These are phyloP conservation scores for Babesia sp. DNA, from an alignment of 169 alveolate genomes.

Conservation along the genomic window DNA sequence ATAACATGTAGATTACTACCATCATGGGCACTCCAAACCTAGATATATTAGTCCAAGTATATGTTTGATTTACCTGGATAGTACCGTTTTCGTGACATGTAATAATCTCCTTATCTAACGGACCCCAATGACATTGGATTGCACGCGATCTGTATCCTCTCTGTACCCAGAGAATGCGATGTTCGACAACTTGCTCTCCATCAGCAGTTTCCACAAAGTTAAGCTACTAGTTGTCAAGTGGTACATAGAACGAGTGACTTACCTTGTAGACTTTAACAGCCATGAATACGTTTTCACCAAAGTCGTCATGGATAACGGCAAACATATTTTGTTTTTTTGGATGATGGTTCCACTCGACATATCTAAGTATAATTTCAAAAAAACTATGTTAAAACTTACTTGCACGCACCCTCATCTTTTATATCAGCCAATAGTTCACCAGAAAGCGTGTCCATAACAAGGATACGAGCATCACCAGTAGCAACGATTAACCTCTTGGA, in stretches of 20 bases:
- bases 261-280: constrained; percentile 80
- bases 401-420: constrained; percentile 80
- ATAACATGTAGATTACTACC: constrained; percentile 74
- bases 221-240: constrained; percentile 7
- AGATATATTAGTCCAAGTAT: not conserved
- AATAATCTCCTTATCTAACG: constrained; percentile 83
- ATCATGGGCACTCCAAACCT: constrained; percentile 79
- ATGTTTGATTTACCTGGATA: constrained; percentile 55
- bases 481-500: constrained; percentile 81
- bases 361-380: constrained; percentile 63
- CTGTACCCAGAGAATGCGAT: constrained; percentile 62
- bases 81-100: constrained; percentile 88
- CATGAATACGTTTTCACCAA: constrained; percentile 72
- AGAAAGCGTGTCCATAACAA: constrained; percentile 79
- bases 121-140: constrained; percentile 87
- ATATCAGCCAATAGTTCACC: constrained; percentile 78
- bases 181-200: constrained; percentile 36
- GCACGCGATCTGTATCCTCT: constrained; percentile 72
- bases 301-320: constrained; percentile 83
- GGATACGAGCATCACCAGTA: constrained; percentile 84
- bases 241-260: constrained; percentile 3
- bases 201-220: constrained; percentile 46
- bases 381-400: constrained; percentile 68
- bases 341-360: constrained; percentile 85
- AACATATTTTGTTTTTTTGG: constrained; percentile 81